Conservation (phyloP, 2,329 filamentous ascomycete genomes). For the Cercospora berteroae region DNA sequence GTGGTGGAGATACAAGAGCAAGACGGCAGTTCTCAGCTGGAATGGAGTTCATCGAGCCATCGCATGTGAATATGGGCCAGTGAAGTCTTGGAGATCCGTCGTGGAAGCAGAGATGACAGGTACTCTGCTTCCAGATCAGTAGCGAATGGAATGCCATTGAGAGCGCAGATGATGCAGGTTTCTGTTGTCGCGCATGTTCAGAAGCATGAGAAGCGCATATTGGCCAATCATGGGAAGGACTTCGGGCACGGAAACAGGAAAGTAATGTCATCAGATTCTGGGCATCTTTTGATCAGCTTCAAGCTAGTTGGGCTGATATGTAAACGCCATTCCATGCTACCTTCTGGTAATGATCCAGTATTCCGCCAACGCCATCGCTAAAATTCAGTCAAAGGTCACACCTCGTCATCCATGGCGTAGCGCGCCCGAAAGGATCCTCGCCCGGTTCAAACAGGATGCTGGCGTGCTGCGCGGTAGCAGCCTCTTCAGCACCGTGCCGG, state of each 20-base stretch:
- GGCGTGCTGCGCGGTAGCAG: neutral
- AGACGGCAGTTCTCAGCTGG: neutral
- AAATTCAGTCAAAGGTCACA: slow-evolving; percentile 5
- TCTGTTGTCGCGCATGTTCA: neutral
- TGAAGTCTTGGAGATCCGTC: neutral
- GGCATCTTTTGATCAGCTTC: neutral
- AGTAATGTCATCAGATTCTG: neutral
- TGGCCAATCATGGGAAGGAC: neutral
- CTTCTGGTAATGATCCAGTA: neutral
- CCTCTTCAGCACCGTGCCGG: slow-evolving; percentile 10
- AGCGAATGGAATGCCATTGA: neutral
- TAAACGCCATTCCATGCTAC: neutral
- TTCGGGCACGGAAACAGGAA: neutral
- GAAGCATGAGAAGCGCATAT: neutral
- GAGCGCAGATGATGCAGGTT: neutral
- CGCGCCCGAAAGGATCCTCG: neutral
- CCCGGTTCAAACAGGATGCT: too few relatives aligned
- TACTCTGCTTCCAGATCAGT: neutral
- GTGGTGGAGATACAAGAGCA: neutral
- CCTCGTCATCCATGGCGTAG: neutral
- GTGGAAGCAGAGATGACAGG: neutral
- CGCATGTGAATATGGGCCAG: neutral
- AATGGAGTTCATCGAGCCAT: neutral
- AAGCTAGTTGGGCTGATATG: neutral
- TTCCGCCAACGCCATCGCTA: slow-evolving; percentile 27